Percentiles rank a stretch among this genome's conserved stretches.
Evolutionary conservation across 805 yeast species (phyloP).

Genomic region (Wickerhamiella spandovensis): DNA sequence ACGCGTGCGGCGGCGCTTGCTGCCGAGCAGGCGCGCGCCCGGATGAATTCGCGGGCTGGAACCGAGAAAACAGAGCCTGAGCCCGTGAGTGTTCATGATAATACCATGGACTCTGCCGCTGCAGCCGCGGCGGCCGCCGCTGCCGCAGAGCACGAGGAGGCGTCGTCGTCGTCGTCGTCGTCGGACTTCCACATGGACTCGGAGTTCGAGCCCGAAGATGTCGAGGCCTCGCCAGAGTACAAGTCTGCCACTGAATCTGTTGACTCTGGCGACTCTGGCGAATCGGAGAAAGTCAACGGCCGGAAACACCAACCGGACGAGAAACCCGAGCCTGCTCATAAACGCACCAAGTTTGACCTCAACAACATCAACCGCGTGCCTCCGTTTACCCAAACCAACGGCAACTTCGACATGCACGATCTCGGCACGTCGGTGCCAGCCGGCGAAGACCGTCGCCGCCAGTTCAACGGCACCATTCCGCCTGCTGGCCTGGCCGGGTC

Average conservation of each 20-base stretch:
- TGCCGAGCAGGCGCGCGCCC: no score
- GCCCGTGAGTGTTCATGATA: neutral
- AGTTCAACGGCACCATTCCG: neutral
- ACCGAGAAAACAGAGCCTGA: no score
- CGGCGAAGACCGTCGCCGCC: neutral
- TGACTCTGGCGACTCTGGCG: no score
- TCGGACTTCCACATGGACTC: neutral
- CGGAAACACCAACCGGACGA: neutral
- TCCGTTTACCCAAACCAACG: slow-evolving; percentile 21
- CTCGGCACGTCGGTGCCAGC: slow-evolving; percentile 1
- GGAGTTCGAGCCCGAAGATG: neutral
- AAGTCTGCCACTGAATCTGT: no score
- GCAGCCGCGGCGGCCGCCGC: neutral
- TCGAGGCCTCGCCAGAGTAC: neutral
- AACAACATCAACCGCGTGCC: slow-evolving; percentile 8
- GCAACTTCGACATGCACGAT: slow-evolving; percentile 21
- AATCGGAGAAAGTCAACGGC: no score
- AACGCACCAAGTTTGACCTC: neutral
- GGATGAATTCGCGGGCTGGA: no score
- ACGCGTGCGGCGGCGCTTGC: no score
- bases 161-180: neutral
- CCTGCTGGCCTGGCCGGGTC: no score
- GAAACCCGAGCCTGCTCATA: neutral
- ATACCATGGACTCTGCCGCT: neutral
- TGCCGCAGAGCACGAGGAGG: neutral